These are phyloP conservation scores for Fomitopsis palustris DNA, from an alignment of 1,284 basidiomycete genomes.

Conservation along the genomic window DNA sequence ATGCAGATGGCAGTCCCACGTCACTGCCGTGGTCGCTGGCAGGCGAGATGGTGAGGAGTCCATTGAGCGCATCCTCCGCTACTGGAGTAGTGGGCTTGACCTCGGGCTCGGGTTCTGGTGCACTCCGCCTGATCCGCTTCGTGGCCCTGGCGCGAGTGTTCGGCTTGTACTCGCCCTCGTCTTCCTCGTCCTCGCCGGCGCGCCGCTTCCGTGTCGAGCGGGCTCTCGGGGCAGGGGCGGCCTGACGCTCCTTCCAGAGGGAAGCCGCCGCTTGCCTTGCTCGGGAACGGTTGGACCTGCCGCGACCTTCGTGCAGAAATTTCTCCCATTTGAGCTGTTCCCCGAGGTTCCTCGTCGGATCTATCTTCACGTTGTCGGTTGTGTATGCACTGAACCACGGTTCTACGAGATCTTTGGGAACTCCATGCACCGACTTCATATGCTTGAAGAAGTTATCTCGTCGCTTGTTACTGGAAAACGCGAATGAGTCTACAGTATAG, in stretches of 20 bases:
- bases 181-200: not conserved
- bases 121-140: not conserved
- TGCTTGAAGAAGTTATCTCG: conserved; percentile 10
- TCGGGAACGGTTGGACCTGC: not conserved
- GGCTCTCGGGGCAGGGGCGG: not conserved
- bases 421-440: not conserved
- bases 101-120: not conserved
- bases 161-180: not conserved
- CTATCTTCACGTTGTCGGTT: not conserved
- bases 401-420: not conserved
- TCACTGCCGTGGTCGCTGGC: too few relatives aligned
- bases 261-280: not conserved
- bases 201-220: not conserved
- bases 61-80: not conserved
- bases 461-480: conserved; percentile 11
- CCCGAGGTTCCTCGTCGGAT: not conserved
- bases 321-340: not conserved
- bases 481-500: not conserved
- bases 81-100: not conserved
- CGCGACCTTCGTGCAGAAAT: not conserved
- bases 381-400: not conserved
- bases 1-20: too few relatives aligned
- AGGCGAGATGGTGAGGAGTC: not conserved
- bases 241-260: not conserved
- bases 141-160: not conserved